Percentiles rank a stretch among this genome's conserved stretches.
Evolutionary conservation across 441 rosid species (phyloP).

Genomic region (Eutrema salsugineum): DNA sequence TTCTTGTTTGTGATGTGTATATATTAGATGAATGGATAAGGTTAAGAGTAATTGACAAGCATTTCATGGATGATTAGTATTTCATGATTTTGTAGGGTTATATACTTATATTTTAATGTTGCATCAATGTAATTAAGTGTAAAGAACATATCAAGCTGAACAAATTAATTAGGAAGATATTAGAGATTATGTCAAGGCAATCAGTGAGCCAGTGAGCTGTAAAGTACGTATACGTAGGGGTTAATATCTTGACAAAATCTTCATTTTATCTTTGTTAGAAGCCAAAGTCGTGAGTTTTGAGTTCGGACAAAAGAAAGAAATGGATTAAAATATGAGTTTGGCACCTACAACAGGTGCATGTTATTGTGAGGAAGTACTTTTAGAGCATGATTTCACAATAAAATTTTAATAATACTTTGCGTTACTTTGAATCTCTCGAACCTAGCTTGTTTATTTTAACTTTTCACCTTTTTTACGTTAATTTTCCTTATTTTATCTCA

Average conservation of each 20-base stretch:
- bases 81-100: background rate
- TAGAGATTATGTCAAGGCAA: background rate
- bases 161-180: background rate
- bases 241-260: background rate
- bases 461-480: too few relatives aligned
- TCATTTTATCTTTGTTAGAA: background rate
- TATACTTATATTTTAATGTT: background rate
- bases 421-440: background rate
- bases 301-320: background rate
- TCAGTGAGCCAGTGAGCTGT: background rate
- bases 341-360: background rate
- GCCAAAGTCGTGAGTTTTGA: background rate
- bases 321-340: background rate
- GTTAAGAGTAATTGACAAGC: background rate
- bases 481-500: too few relatives aligned
- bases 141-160: background rate
- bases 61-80: background rate
- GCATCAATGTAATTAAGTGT: background rate
- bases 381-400: slow-evolving; percentile 5
- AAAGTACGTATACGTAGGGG: background rate
- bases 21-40: background rate
- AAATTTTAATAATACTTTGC: background rate
- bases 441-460: background rate
- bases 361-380: background rate
- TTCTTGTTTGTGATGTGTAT: too few relatives aligned